phyloP scores from a whole-genome alignment of 257 asterid species.

The Marsdenia floribunda region DNA sequence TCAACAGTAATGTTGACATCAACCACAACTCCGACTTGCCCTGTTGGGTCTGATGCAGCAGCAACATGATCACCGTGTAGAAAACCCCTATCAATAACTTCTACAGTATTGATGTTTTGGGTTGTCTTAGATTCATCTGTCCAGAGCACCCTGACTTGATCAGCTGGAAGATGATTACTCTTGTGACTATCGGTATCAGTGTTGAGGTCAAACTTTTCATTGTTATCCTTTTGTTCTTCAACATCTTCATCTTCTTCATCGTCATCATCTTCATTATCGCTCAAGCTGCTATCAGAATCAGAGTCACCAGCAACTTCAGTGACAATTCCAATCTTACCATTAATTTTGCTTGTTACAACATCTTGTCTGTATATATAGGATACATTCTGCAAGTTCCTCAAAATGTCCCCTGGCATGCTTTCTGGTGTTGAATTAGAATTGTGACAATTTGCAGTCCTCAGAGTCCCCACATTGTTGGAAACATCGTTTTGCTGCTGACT shows the following conservation, averaged over 20 bases:
- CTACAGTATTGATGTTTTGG: slow-evolving; percentile 47
- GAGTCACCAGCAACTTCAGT: slow-evolving; percentile 95
- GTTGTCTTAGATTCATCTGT: slow-evolving; percentile 74
- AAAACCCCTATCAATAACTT: slow-evolving; percentile 81
- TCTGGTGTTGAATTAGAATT: slow-evolving; percentile 32
- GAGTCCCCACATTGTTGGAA: slow-evolving; percentile 24
- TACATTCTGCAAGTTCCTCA: slow-evolving; percentile 48
- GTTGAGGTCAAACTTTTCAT: slow-evolving; percentile 29
- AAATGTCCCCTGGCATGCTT: slow-evolving; percentile 50
- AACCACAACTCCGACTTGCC: slow-evolving; percentile 92
- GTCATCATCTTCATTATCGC: slow-evolving; percentile 66
- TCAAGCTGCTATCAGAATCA: slow-evolving; percentile 75
- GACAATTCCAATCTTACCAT: slow-evolving; percentile 65
- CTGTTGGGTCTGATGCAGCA: slow-evolving; percentile 83
- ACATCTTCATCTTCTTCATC: slow-evolving; percentile 34
- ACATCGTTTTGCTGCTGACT: slow-evolving; percentile 38
- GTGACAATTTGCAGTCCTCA: slow-evolving; percentile 21
- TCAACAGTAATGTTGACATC: slow-evolving; percentile 64
- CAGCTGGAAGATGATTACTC: slow-evolving; percentile 49
- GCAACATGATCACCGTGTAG: slow-evolving; percentile 95
- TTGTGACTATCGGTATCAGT: slow-evolving; percentile 37
- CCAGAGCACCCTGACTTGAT: slow-evolving; percentile 90
- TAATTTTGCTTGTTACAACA: slow-evolving; percentile 55
- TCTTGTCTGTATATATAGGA: slow-evolving; percentile 84
- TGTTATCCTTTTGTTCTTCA: slow-evolving; percentile 32